These are phyloP conservation scores for Aspergillus sp. DNA, from an alignment of 2,329 filamentous ascomycete species.

Conservation along the genomic window DNA sequence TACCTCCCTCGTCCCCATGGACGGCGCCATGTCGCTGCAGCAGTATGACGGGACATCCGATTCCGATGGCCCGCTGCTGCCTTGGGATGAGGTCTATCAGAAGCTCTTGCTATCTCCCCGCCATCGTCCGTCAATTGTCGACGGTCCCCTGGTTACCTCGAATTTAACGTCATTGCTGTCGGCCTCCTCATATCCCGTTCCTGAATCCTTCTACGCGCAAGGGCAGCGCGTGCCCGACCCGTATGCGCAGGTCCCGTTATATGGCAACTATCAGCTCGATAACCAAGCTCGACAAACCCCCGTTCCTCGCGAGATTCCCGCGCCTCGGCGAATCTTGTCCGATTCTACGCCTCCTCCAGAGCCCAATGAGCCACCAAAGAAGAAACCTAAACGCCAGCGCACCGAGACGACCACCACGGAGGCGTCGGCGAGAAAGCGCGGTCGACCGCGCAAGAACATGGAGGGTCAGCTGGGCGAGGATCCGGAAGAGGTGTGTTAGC, in stretches of 20 bases:
- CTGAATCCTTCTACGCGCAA: constrained; percentile 4
- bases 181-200: constrained; percentile 20
- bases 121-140: constrained; percentile 1
- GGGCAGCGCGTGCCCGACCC: not conserved
- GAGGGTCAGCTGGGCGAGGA: constrained; percentile 10
- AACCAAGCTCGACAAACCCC: not conserved
- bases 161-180: constrained; percentile 18
- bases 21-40: not conserved
- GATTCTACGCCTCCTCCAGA: not conserved
- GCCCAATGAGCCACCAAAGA: not conserved
- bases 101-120: constrained; percentile 4
- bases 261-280: constrained; percentile 4
- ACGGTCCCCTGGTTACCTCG: constrained; percentile 3
- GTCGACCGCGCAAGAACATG: constrained; percentile 20
- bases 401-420: not conserved
- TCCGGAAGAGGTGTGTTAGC: constrained; percentile 19
- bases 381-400: constrained; percentile 1
- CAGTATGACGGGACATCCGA: not conserved
- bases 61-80: constrained; percentile 5
- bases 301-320: not conserved
- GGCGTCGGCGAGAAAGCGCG: constrained; percentile 15
- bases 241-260: not conserved
- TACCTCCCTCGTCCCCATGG: not conserved
- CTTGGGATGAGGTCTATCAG: constrained; percentile 13
- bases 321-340: not conserved